These are phyloP conservation scores for Cladosporium austrohemisphaericum DNA, from an alignment of 2,329 filamentous ascomycete genomes.

Conservation along the genomic window DNA sequence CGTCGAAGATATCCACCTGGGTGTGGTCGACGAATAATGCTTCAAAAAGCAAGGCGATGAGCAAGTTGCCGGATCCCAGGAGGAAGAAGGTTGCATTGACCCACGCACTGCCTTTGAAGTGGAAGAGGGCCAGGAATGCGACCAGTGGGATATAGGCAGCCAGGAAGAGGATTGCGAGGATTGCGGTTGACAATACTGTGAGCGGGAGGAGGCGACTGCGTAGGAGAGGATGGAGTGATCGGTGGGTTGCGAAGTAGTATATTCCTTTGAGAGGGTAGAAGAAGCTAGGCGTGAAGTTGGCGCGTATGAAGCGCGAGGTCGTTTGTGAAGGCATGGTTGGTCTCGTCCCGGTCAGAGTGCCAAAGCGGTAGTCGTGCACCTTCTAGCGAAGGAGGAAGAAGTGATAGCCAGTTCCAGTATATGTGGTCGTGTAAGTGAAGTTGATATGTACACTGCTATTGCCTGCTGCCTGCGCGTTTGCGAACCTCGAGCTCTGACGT, in stretches of 20 bases:
- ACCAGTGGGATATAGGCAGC: constrained; percentile 88
- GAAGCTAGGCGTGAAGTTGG: constrained; percentile 34
- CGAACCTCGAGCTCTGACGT: too few species aligned
- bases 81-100: constrained; percentile 82
- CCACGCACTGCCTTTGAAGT: constrained; percentile 76
- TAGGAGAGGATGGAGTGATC: constrained; percentile 79
- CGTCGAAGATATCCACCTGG: constrained; percentile 77
- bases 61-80: constrained; percentile 61
- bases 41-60: constrained; percentile 56
- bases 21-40: constrained; percentile 63
- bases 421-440: too few species aligned
- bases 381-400: too few species aligned
- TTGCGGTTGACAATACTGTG: constrained; percentile 73
- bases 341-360: too few species aligned
- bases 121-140: constrained; percentile 83
- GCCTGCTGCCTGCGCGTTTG: too few species aligned
- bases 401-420: too few species aligned
- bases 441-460: too few species aligned
- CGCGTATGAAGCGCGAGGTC: constrained; percentile 23
- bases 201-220: constrained; percentile 73
- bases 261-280: constrained; percentile 56
- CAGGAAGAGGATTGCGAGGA: constrained; percentile 81
- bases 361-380: too few species aligned
- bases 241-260: constrained; percentile 73
- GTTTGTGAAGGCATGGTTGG: constrained; percentile 7